These are phyloP conservation scores for Lepidium campestre DNA, from an alignment of 441 rosid species.

Conservation along the genomic window DNA sequence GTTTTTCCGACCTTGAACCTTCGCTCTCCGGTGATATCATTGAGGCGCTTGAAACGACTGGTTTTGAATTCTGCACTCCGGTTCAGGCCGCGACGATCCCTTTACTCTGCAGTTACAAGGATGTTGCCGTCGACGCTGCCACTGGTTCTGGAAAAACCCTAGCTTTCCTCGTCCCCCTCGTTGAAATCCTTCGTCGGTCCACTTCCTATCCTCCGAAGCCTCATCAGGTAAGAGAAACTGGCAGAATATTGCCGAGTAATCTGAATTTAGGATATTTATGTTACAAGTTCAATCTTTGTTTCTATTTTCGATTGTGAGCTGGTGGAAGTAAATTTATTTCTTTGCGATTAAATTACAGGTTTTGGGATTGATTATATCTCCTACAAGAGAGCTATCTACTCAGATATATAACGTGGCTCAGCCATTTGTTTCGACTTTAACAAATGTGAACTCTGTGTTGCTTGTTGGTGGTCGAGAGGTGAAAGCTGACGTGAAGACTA, in stretches of 20 bases:
- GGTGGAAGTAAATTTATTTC: background rate
- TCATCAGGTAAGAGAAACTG: conserved; percentile 43
- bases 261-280: background rate
- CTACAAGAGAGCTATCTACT: conserved; percentile 84
- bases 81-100: conserved; percentile 89
- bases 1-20: conserved; percentile 77
- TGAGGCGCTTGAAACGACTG: conserved; percentile 42
- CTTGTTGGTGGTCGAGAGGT: conserved; percentile 91
- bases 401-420: conserved; percentile 76
- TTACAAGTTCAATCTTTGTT: background rate
- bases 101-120: conserved; percentile 65
- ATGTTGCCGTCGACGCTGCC: conserved; percentile 90
- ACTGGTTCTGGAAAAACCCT: conserved; percentile 94
- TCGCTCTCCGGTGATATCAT: conserved; percentile 54
- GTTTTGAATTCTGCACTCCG: conserved; percentile 80
- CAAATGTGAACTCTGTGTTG: conserved; percentile 59
- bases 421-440: conserved; percentile 67
- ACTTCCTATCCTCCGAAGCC: conserved; percentile 54
- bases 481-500: conserved; percentile 63
- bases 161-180: conserved; percentile 75
- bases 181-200: conserved; percentile 69
- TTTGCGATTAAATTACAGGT: conserved; percentile 38
- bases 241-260: background rate
- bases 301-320: background rate
- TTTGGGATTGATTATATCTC: conserved; percentile 77